A percentile compares a stretch with the other conserved stretches of the same genome.
phyloP scores from a whole-genome alignment of 768 basidiomycete species.

The Xerocomellus dryophilus region DNA sequence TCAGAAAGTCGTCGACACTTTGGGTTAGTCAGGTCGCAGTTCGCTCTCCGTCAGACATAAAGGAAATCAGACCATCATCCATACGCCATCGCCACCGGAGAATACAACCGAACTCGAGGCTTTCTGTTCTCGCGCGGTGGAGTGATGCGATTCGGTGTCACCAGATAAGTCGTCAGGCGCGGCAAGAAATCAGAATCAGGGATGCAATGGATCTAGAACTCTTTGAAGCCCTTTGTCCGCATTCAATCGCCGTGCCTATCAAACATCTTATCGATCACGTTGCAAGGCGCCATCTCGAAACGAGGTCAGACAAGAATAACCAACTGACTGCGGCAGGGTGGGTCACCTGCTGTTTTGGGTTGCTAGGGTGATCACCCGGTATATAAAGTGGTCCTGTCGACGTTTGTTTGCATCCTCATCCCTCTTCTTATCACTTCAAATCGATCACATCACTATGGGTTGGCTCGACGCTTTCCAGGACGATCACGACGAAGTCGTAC shows the following conservation, averaged over 20 bases:
- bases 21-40: neutral
- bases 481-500: conserved; percentile 1
- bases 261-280: conserved; percentile 17
- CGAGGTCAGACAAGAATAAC: conserved; percentile 13
- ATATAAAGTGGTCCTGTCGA: conserved; percentile 14
- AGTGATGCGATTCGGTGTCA: neutral
- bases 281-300: conserved; percentile 12
- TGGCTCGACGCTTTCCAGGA: neutral
- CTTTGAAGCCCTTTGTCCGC: neutral
- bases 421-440: neutral
- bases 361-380: conserved; percentile 15
- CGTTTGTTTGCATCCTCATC: neutral
- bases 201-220: neutral
- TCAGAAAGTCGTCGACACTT: neutral
- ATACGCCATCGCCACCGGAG: neutral
- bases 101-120: neutral
- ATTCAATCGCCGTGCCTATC: conserved; percentile 16
- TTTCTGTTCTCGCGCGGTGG: neutral
- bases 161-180: neutral
- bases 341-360: conserved; percentile 11
- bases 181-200: neutral
- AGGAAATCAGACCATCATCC: neutral
- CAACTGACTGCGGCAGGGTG: neutral
- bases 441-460: conserved; percentile 14
- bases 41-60: neutral